Evolutionary conservation across 169 alveolate genomes (phyloP).

Genomic region (Plasmodium malariae): DNA sequence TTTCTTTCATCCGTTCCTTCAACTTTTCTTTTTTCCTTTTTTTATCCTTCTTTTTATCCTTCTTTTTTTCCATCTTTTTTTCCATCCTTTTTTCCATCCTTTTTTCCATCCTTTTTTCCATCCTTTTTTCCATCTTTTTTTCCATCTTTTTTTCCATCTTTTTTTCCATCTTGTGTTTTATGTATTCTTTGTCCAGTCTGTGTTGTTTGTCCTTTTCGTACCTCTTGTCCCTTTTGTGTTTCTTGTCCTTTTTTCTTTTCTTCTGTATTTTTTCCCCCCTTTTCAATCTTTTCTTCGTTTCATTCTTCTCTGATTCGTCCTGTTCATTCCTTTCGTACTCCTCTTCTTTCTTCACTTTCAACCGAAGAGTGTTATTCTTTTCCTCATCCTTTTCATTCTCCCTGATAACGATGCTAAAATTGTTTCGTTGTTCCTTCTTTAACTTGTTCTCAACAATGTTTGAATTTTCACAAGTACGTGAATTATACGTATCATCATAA

Average conservation of each 20-base stretch:
- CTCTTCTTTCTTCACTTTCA: background rate
- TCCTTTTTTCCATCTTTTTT: slow-evolving; percentile 21
- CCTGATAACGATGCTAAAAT: no score
- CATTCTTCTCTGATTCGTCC: slow-evolving; percentile 18
- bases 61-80: slow-evolving; percentile 10
- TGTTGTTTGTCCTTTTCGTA: slow-evolving; percentile 17
- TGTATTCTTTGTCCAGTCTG: background rate
- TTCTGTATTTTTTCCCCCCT: slow-evolving; percentile 5
- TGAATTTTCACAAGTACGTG: no score
- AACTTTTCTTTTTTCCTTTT: slow-evolving; percentile 8
- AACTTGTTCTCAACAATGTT: no score
- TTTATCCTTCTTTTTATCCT: slow-evolving; percentile 16
- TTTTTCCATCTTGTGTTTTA: background rate
- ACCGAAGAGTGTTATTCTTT: no score
- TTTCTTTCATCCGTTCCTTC: slow-evolving; percentile 31
- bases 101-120: slow-evolving; percentile 19
- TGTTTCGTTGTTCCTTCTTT: no score
- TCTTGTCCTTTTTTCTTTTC: slow-evolving; percentile 18
- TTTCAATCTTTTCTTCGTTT: background rate
- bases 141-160: background rate
- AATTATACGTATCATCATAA: no score
- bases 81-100: background rate
- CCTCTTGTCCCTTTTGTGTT: background rate
- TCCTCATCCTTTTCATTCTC: no score
- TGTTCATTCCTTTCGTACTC: slow-evolving; percentile 9